Base-by-base conservation (phyloP, 78 protist species). In the slime mould (Dictyostelium discoideum) region DNA sequence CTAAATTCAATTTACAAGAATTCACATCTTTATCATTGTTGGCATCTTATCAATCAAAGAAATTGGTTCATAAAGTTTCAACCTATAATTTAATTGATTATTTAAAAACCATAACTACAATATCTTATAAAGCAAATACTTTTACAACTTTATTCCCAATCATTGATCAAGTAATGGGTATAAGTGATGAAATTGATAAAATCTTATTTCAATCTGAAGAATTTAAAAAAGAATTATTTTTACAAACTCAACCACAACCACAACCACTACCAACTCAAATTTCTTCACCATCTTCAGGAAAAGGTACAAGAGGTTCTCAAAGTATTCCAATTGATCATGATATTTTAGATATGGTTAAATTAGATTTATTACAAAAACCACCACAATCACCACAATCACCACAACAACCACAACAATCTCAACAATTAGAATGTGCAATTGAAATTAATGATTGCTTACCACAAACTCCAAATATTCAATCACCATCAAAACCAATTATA, bases 131-230 rank as follows among this genome's bases (percentile, higher is more conserved):
- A 74, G 8, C 50, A 16, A 74, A 74, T 74, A 29, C 81, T 0
- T 74, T 74, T 6, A 26, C 3, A 63, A 89, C 39, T 29, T 14
- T 80, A 20, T 89, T 67, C 67, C 67, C 82, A 5, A 67, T 89
- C 14, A 65, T 89, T 9, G 94, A 89, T 80, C 60, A 80, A 57
- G 37, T 57, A 29, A 81, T 80, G 82, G 86, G 87, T 20, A 89
- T 89, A 39, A 81, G 86, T n/a, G 94, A 81, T 89, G 94, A 89
- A 63, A 89, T 89, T n/a, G 94, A 89, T 22, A 89, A 80, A 44
- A n/a, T 89, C 3, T 46, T 89, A 29, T 89, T 67, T 54, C 86
- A 89, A 3, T 46, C 72, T 78, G 85, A 87, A 44, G 84, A 79
- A 11, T 79, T 79, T 79, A 79, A 79, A 79, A 46, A 79, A 24